Conservation (phyloP, 2,329 filamentous ascomycete genomes). For the Epichloe glyceriae region DNA sequence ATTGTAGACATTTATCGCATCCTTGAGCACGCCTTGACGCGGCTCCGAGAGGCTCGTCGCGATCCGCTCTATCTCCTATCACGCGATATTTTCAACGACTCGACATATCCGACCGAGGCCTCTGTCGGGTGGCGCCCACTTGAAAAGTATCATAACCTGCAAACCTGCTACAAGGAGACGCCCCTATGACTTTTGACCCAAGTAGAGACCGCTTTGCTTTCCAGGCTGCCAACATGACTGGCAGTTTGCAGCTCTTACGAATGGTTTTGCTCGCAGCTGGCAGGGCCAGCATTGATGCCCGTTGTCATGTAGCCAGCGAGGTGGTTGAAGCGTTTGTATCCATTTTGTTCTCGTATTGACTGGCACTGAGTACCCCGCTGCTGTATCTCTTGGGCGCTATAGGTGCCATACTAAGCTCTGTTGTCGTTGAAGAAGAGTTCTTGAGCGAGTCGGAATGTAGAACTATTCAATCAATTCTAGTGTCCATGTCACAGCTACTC, state of each 20-base stretch:
- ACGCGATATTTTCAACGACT: constrained; percentile 12
- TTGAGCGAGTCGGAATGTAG: constrained; percentile 17
- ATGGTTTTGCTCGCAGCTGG: constrained; percentile 18
- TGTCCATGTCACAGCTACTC: constrained; percentile 19
- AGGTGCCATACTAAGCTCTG: constrained; percentile 20
- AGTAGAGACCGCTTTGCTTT: constrained; percentile 20
- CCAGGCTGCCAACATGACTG: constrained; percentile 24
- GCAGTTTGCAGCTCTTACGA: constrained; percentile 20
- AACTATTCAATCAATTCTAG: constrained; percentile 16
- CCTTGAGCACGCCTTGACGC: constrained; percentile 34
- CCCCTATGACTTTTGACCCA: constrained; percentile 13
- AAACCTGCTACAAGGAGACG: constrained; percentile 16
- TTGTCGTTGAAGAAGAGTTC: constrained; percentile 18
- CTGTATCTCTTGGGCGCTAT: constrained; percentile 22
- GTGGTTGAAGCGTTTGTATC: constrained; percentile 17
- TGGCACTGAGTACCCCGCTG: constrained; percentile 20
- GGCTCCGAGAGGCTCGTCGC: constrained; percentile 11
- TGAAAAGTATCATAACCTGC: constrained; percentile 15
- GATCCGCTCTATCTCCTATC: constrained; percentile 8
- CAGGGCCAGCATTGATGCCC: constrained; percentile 15
- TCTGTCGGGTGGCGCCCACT: constrained; percentile 12
- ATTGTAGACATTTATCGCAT: constrained; percentile 43
- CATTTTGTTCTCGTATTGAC: constrained; percentile 9
- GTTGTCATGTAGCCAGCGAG: constrained; percentile 18
- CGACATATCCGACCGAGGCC: constrained; percentile 8